Evolutionary conservation across 163 green algal genomes (phyloP).

Genomic region (Prototheca wickerhamii): DNA sequence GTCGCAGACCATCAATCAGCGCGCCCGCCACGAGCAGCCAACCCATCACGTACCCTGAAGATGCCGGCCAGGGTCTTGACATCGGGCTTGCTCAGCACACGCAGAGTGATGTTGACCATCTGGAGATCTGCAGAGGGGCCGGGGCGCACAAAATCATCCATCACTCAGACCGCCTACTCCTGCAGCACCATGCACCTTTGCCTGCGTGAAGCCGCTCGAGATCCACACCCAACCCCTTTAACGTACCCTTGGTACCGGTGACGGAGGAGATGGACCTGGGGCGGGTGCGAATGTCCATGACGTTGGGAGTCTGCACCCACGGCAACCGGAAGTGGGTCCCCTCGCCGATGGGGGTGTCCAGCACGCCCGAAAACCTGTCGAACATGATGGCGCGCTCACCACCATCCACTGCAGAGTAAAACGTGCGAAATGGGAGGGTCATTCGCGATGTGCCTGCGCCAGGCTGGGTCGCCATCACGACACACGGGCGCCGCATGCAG

Average conservation of each 20-base stretch:
- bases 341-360: slow-evolving; percentile 72
- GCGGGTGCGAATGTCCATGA: slow-evolving; percentile 94
- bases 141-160: not conserved
- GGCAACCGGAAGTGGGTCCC: slow-evolving; percentile 89
- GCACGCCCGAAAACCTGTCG: slow-evolving; percentile 85
- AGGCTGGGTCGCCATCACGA: not conserved
- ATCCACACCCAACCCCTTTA: not conserved
- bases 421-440: too few relatives aligned
- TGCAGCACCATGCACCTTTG: too few relatives aligned
- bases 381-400: slow-evolving; percentile 95
- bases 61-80: slow-evolving; percentile 72
- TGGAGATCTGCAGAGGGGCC: slow-evolving; percentile 78
- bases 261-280: slow-evolving; percentile 87
- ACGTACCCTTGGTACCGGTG: slow-evolving; percentile 86
- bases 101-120: slow-evolving; percentile 98
- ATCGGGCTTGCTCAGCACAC: slow-evolving; percentile 91
- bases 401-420: slow-evolving; percentile 92
- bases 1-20: not conserved
- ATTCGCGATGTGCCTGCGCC: not conserved
- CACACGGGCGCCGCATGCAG: too few relatives aligned
- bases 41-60: slow-evolving; percentile 66
- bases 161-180: too few relatives aligned
- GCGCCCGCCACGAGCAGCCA: not conserved
- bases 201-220: not conserved
- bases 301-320: slow-evolving; percentile 74